Evolutionary conservation across 768 basidiomycete genomes (phyloP), one percentile per base, ranked within the genome.

Genomic region (Lentinus tigrinus): DNA sequence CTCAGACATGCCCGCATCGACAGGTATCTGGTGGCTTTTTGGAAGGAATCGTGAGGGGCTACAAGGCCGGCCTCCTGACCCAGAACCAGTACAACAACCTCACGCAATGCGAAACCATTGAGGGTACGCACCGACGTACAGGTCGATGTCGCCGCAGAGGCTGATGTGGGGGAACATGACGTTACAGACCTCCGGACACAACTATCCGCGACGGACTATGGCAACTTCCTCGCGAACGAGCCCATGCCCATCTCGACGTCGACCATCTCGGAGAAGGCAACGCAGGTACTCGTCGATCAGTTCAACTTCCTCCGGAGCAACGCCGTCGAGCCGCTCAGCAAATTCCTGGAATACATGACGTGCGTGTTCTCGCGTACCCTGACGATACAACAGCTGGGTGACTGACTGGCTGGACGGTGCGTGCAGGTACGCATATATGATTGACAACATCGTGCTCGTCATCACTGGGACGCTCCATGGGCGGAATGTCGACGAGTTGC

Each of bases 301-400:
- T 98, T 99, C 83, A 93, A 95, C 73, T 98, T 89, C 72, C 74
- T 98, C 56, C 81, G 93, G 56, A 89, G 78, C 66, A 98, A 98
- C 74, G 88, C 97, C 4, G 91, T 95, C 27, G 89, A 91, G 59
- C 93, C 96, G 1, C 73, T 99, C 55, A 83, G 85, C 70, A 96
- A 88, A 67, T 98, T 99, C 72, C 78, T 99, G 60, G 97, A 98
- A 68, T 99, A 98, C 73, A 92, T 99, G 75, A 98, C 95, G 91
- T 98, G 75, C 64, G 92, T 82, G 14, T 11, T 39, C 38, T 10
- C 9, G n/a, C 38, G 38, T 46, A 17, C 46, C 24, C 50, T 28
- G 21, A 28, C 3, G 13, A 28, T 24, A 13, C 24, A 28, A 26
- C 26, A 1, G 24, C 28, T 3, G 24, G 49, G 27, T 38, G 34